phyloP scores from a whole-genome alignment of 768 basidiomycete genomes.

The Suillus plorans region DNA sequence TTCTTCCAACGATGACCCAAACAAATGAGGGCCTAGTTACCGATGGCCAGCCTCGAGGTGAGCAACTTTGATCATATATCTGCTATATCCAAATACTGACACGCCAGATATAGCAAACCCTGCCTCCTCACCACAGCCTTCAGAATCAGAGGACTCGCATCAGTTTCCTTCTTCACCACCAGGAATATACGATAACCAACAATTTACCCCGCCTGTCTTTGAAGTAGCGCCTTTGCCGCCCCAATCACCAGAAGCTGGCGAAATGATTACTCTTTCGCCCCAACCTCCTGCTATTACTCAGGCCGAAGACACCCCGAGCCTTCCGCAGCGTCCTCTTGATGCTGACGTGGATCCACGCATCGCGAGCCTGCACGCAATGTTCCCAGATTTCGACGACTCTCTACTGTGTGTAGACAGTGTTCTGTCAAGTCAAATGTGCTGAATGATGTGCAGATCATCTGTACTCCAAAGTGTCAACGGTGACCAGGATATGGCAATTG shows the following conservation, averaged over 20 bases:
- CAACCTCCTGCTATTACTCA: neutral
- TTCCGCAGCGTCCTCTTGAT: neutral
- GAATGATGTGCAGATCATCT: slow-evolving; percentile 44
- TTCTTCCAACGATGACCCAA: neutral
- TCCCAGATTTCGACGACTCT: slow-evolving; percentile 78
- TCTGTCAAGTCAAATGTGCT: neutral
- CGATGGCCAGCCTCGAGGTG: neutral
- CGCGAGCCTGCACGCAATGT: slow-evolving; percentile 60
- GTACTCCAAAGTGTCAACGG: slow-evolving; percentile 73
- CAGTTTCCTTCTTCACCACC: slow-evolving; percentile 3
- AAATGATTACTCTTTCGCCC: slow-evolving; percentile 2
- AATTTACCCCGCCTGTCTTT: neutral
- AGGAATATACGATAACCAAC: neutral
- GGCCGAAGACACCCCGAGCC: neutral
- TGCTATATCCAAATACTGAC: neutral
- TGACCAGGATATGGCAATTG: slow-evolving; percentile 74
- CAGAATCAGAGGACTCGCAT: neutral
- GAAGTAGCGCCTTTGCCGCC: neutral
- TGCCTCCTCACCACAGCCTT: neutral
- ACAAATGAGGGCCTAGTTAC: neutral
- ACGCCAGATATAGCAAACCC: slow-evolving; percentile 6
- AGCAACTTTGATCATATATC: neutral
- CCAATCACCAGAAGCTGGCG: neutral
- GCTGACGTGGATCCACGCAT: slow-evolving; percentile 43
- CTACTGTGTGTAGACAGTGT: slow-evolving; percentile 50